phyloP scores from a whole-genome alignment of 2,329 filamentous ascomycete genomes.

The Claviceps cyperi region DNA sequence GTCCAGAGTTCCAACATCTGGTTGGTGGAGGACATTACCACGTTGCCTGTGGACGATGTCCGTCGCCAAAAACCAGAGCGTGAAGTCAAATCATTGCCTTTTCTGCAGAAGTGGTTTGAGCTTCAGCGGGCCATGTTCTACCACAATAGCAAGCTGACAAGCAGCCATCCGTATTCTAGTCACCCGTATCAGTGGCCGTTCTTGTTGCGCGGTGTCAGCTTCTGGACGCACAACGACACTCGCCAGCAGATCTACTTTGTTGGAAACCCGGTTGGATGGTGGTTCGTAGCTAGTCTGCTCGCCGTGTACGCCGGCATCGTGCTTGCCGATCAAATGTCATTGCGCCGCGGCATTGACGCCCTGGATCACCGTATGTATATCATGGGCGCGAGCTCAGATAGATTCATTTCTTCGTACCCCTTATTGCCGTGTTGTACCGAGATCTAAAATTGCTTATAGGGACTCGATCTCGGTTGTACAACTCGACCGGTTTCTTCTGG shows the following conservation, averaged over 20 bases:
- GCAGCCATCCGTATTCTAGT: conserved; percentile 90
- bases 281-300: conserved; percentile 81
- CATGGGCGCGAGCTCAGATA: background rate
- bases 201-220: conserved; percentile 89
- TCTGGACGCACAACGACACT: conserved; percentile 96
- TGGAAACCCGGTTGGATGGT: conserved; percentile 94
- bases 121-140: conserved; percentile 97
- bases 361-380: conserved; percentile 71
- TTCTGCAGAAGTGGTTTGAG: conserved; percentile 90
- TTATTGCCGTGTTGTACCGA: background rate
- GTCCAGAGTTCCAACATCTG: conserved; percentile 83
- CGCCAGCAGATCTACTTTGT: conserved; percentile 97
- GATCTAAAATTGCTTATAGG: conserved; percentile 35
- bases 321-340: conserved; percentile 81
- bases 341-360: conserved; percentile 84
- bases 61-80: conserved; percentile 64
- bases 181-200: conserved; percentile 97
- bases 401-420: background rate
- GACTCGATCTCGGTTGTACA: conserved; percentile 86
- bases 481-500: conserved; percentile 98
- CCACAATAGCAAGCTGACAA: conserved; percentile 96
- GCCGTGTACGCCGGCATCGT: conserved; percentile 90
- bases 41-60: conserved; percentile 53
- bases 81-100: conserved; percentile 71
- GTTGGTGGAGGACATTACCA: conserved; percentile 85